Base-by-base conservation (phyloP, 306 rosid genomes). In the Vigna unguiculata region DNA sequence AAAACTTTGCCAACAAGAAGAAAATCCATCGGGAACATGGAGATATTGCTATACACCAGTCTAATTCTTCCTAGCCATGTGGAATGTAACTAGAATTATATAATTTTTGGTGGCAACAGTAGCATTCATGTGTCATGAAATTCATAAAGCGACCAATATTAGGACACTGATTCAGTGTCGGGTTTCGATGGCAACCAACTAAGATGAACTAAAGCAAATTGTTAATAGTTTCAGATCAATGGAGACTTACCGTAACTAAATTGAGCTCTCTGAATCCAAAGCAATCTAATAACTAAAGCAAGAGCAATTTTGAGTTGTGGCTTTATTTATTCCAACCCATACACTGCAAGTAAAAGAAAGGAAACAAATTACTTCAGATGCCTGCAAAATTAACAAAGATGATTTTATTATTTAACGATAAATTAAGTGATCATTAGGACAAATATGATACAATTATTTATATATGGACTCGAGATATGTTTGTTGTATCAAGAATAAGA, bases 311-410 rank as follows among this genome's bases (percentile, higher is more conserved):
- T 70, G 76, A 74, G 77, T 68, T 71, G 83, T 25, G 41, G 61
- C 93, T 89, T 92, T 97, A 92, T 95, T 74, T 86, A 79, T 67
- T 82, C 83, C 80, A 83, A 87, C 77, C 85, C 86, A 83, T 76
- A 62, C 60, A 76, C 74, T 82, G 65, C 43, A 72, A 63, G 52
- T 19, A 81, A 70, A 52, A 43, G 32, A 61, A 84, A 53, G 71
- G 55, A 62, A 78, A 64, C 60, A 24, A 74, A 41, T 80, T n/a
- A n/a, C n/a, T n/a, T n/a, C n/a, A n/a, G n/a, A n/a, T n/a, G n/a
- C n/a, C n/a, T n/a, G n/a, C n/a, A n/a, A n/a, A n/a, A n/a, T n/a
- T n/a, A n/a, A n/a, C n/a, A n/a, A n/a, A n/a, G n/a, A n/a, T n/a
- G n/a, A n/a, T n/a, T n/a, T n/a, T n/a, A n/a, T n/a, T n/a, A n/a